Percentiles rank a stretch among this genome's conserved stretches.
Evolutionary conservation across 2,329 filamentous ascomycete genomes (phyloP).

Genomic region (Hypocrella siamensis): DNA sequence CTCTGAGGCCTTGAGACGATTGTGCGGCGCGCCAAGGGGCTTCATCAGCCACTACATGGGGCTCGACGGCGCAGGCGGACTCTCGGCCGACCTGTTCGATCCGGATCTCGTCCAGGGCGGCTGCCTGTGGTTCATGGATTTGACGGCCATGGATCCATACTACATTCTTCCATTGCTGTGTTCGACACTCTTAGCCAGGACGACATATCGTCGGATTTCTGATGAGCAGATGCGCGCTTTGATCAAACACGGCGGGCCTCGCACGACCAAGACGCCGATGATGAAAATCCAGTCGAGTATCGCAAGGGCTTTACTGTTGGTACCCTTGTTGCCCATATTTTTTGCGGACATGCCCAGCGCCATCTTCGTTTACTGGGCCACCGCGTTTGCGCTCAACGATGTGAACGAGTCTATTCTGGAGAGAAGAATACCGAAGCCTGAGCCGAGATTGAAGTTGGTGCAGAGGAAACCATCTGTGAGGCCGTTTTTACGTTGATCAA

Average conservation of each 20-base stretch:
- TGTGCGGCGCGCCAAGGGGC: slow-evolving; percentile 18
- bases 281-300: slow-evolving; percentile 11
- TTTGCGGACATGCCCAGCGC: slow-evolving; percentile 21
- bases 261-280: slow-evolving; percentile 6
- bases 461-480: slow-evolving; percentile 3
- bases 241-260: slow-evolving; percentile 8
- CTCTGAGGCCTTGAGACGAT: slow-evolving; percentile 33
- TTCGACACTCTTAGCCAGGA: slow-evolving; percentile 13
- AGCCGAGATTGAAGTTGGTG: slow-evolving; percentile 6
- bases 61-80: slow-evolving; percentile 8
- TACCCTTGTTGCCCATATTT: slow-evolving; percentile 18
- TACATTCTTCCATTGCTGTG: slow-evolving; percentile 27
- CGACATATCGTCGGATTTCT: slow-evolving; percentile 14
- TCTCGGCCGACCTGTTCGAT: slow-evolving; percentile 14
- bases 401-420: slow-evolving; percentile 16
- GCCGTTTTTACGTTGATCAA: slow-evolving; percentile 11
- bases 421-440: slow-evolving; percentile 8
- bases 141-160: slow-evolving; percentile 35
- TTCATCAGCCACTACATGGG: slow-evolving; percentile 17
- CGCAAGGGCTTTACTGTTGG: slow-evolving; percentile 14
- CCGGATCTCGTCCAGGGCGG: slow-evolving; percentile 31
- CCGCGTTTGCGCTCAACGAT: slow-evolving; percentile 18
- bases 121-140: slow-evolving; percentile 38
- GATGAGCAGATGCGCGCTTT: slow-evolving; percentile 12
- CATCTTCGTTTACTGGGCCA: slow-evolving; percentile 24